Evolutionary conservation across 139 green algal genomes (phyloP).

Genomic region (Chlorella sp.): DNA sequence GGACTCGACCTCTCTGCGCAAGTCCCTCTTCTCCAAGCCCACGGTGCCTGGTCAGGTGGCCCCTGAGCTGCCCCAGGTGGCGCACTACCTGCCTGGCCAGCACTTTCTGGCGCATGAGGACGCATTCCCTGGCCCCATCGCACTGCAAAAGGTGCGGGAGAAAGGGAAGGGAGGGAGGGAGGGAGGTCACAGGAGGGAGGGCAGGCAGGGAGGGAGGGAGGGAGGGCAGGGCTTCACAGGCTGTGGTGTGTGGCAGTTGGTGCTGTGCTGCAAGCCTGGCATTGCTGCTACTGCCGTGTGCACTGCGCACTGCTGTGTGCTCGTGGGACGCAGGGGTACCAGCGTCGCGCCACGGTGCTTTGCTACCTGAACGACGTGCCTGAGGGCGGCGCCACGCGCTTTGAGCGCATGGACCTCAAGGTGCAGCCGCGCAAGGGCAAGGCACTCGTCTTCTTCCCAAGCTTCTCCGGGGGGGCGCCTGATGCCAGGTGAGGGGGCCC

Average conservation of each 20-base stretch:
- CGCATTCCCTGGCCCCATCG: conserved; percentile 51
- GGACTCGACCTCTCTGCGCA: neutral
- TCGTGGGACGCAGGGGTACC: conserved; percentile 57
- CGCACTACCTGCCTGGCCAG: conserved; percentile 51
- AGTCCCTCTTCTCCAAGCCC: neutral
- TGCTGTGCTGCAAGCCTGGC: no score
- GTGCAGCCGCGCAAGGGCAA: conserved; percentile 36
- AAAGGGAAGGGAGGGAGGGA: neutral
- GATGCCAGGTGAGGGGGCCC: neutral
- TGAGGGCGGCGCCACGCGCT: conserved; percentile 46
- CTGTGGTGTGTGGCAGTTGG: no score
- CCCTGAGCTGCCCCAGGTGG: conserved; percentile 81
- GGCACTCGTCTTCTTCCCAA: conserved; percentile 59
- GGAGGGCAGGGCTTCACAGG: neutral
- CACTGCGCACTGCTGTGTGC: no score
- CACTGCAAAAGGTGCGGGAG: conserved; percentile 31
- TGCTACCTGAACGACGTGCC: conserved; percentile 64
- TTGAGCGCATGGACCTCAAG: conserved; percentile 42
- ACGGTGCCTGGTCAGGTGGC: conserved; percentile 87
- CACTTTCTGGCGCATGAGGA: conserved; percentile 64
- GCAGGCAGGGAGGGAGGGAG: neutral
- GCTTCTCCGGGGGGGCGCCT: conserved; percentile 3
- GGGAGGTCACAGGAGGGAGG: neutral
- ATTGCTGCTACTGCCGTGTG: no score
- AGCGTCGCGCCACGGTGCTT: conserved; percentile 69